phyloP scores from a whole-genome alignment of 768 basidiomycete species.

The Amanita muscaria region DNA sequence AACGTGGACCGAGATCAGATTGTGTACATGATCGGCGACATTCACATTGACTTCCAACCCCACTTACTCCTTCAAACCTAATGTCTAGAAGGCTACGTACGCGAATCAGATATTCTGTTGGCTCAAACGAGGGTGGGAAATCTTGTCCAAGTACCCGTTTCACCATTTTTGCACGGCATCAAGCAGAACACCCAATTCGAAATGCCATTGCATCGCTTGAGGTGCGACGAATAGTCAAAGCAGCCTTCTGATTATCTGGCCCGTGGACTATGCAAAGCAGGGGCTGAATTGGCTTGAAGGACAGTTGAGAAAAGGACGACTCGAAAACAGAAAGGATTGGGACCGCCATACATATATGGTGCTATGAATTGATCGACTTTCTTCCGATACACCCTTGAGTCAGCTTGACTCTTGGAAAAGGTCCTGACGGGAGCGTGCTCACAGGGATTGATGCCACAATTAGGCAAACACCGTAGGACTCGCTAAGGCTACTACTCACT shows the following conservation, averaged over 20 bases:
- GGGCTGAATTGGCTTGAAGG: constrained; percentile 26
- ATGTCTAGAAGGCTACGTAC: too few species aligned
- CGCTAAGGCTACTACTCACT: too few species aligned
- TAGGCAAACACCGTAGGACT: too few species aligned
- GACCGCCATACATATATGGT: constrained; percentile 47
- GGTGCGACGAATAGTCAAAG: constrained; percentile 71
- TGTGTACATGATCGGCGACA: too few species aligned
- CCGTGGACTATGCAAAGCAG: constrained; percentile 38
- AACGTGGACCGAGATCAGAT: too few species aligned
- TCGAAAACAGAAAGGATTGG: constrained; percentile 23
- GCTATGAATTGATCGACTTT: constrained; percentile 88
- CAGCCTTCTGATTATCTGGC: constrained; percentile 76
- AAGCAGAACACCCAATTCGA: constrained; percentile 44
- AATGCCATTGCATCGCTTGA: constrained; percentile 44
- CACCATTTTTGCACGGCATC: constrained; percentile 42
- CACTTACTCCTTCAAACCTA: too few species aligned
- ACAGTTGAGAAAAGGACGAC: constrained; percentile 26
- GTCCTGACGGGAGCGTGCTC: constrained; percentile 61
- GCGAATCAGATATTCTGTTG: too few species aligned
- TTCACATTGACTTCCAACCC: too few species aligned
- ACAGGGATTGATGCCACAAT: constrained; percentile 5
- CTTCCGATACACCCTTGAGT: constrained; percentile 89
- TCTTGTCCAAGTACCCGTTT: too few species aligned
- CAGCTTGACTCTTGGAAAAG: constrained; percentile 54
- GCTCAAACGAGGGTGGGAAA: too few species aligned